Conservation (phyloP, 2,329 filamentous ascomycete genomes). For the Pseudogymnoascus sp. region DNA sequence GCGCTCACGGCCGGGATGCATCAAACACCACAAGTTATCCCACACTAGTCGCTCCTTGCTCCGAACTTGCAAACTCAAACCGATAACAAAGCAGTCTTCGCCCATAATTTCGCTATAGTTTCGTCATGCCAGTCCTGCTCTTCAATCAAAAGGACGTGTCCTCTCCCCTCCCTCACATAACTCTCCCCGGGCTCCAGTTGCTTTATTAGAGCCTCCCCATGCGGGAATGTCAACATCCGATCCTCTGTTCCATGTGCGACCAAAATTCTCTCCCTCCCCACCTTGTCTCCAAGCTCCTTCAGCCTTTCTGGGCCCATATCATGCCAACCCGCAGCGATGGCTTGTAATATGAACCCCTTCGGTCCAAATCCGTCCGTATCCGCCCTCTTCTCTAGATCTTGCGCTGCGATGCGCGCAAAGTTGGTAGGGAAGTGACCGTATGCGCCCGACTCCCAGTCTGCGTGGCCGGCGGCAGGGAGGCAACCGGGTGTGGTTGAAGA, state of each 20-base stretch:
- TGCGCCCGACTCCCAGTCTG: slow-evolving; percentile 9
- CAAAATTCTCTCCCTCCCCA: slow-evolving; percentile 67
- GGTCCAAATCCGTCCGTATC: slow-evolving; percentile 53
- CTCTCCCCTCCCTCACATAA: slow-evolving; percentile 59
- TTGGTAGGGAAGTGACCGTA: slow-evolving; percentile 61
- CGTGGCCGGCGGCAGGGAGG: slow-evolving; percentile 26
- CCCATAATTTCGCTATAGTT: slow-evolving; percentile 39
- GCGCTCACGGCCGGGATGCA: background rate
- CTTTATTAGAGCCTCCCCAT: slow-evolving; percentile 60
- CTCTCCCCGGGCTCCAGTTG: slow-evolving; percentile 54
- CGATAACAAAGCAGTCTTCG: slow-evolving; percentile 4
- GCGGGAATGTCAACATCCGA: slow-evolving; percentile 66
- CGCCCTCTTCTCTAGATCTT: slow-evolving; percentile 65
- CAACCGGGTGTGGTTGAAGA: slow-evolving; percentile 32
- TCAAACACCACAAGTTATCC: background rate
- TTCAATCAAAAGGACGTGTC: slow-evolving; percentile 70
- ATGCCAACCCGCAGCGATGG: slow-evolving; percentile 73
- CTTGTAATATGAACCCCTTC: slow-evolving; percentile 66
- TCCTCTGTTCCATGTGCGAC: slow-evolving; percentile 71
- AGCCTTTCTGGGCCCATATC: slow-evolving; percentile 63
- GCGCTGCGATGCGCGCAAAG: slow-evolving; percentile 73
- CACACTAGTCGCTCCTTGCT: background rate
- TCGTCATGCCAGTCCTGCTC: slow-evolving; percentile 59
- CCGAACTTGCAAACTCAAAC: background rate
- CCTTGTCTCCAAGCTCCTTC: slow-evolving; percentile 52